These are phyloP conservation scores for Mycena belliarum DNA, from an alignment of 768 basidiomycete genomes.

Conservation along the genomic window DNA sequence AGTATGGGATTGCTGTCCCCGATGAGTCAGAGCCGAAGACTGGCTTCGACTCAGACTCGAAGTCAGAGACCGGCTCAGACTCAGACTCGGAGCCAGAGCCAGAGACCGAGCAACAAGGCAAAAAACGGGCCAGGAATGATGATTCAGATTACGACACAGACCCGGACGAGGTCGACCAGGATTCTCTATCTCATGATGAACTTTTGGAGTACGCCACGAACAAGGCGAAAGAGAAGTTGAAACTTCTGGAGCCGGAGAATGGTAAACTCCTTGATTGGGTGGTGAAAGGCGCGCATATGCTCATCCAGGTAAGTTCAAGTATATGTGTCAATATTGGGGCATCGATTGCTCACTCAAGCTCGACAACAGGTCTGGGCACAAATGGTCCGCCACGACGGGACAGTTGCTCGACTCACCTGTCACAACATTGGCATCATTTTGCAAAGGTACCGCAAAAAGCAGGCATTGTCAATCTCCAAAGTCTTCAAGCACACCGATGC, in stretches of 20 bases:
- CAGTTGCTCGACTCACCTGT: conserved; percentile 6
- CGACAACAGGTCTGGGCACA: conserved; percentile 5
- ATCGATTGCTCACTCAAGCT: too few relatives aligned
- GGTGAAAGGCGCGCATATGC: conserved; percentile 1
- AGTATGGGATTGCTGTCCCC: neutral
- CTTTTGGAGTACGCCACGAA: neutral
- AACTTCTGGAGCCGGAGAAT: neutral
- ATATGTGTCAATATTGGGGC: too few relatives aligned
- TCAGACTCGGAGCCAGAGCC: too few relatives aligned
- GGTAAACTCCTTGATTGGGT: neutral
- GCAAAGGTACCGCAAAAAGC: neutral
- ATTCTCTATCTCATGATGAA: too few relatives aligned
- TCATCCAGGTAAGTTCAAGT: conserved; percentile 17
- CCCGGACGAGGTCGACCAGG: too few relatives aligned
- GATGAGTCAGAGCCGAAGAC: neutral
- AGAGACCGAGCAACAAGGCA: too few relatives aligned
- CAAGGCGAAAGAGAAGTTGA: neutral
- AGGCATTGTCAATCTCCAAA: neutral
- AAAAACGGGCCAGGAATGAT: too few relatives aligned
- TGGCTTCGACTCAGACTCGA: too few relatives aligned
- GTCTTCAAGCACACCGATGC: conserved; percentile 5
- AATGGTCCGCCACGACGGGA: conserved; percentile 8
- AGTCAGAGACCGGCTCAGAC: neutral
- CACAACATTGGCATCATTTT: conserved; percentile 10
- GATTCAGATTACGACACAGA: too few relatives aligned